A percentile compares a stretch with the other conserved stretches of the same genome.
Evolutionary conservation across 495 filamentous ascomycete species (phyloP).

Genomic region (Chaetomium tenue): DNA sequence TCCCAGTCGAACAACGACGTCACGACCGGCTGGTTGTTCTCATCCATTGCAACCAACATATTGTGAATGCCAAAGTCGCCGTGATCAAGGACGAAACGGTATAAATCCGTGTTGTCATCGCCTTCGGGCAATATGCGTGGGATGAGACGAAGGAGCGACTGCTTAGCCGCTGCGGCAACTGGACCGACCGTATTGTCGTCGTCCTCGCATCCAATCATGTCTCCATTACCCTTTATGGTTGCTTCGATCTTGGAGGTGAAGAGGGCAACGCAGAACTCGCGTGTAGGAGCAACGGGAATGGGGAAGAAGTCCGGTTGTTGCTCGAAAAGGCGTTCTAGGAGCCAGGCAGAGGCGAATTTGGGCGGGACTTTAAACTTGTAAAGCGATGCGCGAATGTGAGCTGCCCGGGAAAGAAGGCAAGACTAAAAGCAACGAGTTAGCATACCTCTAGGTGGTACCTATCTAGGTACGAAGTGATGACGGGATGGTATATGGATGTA

Average conservation of each 20-base stretch:
- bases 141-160: constrained; percentile 35
- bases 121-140: constrained; percentile 35
- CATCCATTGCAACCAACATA: constrained; percentile 34
- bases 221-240: constrained; percentile 37
- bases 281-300: constrained; percentile 39
- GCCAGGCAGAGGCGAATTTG: too few species aligned
- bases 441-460: too few species aligned
- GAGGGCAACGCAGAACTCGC: constrained; percentile 39
- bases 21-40: constrained; percentile 28
- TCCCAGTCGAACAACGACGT: constrained; percentile 41
- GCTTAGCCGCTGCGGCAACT: constrained; percentile 37
- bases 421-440: too few species aligned
- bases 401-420: too few species aligned
- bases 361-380: too few species aligned
- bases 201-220: constrained; percentile 41
- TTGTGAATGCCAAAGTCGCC: constrained; percentile 43
- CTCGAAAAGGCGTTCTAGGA: constrained; percentile 36
- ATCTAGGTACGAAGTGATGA: too few species aligned
- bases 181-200: constrained; percentile 37
- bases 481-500: too few species aligned
- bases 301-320: constrained; percentile 34
- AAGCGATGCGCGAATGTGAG: too few species aligned
- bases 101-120: constrained; percentile 24
- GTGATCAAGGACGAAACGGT: constrained; percentile 40
- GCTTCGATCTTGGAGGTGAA: constrained; percentile 40